phyloP scores from a whole-genome alignment of 2,329 filamentous ascomycete genomes.

The Stagonosporopsis chrysanthemi region DNA sequence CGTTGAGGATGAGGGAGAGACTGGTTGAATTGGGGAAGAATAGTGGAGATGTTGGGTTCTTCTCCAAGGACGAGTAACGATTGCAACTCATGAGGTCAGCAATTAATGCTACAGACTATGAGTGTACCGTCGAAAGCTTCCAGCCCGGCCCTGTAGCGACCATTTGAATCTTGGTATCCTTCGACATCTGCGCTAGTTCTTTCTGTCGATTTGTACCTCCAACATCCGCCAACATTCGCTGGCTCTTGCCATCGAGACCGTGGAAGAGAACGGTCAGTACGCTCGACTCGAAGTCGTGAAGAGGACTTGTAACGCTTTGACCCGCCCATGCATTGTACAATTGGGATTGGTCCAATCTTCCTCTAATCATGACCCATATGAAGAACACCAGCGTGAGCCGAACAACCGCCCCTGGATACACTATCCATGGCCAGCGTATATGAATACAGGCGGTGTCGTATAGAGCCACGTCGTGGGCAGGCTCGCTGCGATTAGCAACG shows the following conservation, averaged over 20 bases:
- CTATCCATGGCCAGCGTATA: conserved; percentile 9
- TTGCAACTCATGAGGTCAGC: not conserved
- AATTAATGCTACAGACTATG: not conserved
- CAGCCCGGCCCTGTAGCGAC: not conserved
- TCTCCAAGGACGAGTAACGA: conserved; percentile 45
- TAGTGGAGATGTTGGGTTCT: conserved; percentile 68
- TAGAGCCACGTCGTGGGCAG: conserved; percentile 5
- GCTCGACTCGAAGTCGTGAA: conserved; percentile 1
- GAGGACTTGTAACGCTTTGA: not conserved
- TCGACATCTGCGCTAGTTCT: not conserved
- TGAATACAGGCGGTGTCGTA: conserved; percentile 17
- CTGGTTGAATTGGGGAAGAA: conserved; percentile 68
- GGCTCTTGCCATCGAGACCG: not conserved
- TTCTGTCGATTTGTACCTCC: not conserved
- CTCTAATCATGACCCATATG: conserved; percentile 4
- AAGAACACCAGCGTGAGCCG: conserved; percentile 10
- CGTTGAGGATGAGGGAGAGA: conserved; percentile 69
- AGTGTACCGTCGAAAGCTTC: not conserved
- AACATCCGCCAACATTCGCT: not conserved
- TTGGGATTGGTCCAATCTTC: not conserved
- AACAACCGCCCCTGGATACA: not conserved
- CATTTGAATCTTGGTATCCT: not conserved
- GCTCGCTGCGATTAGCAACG: not conserved
- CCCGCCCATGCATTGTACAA: not conserved
- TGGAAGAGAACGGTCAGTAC: conserved; percentile 5